A percentile compares a stretch with the other conserved stretches of the same genome.
These are phyloP conservation scores for Agapanthus africanus DNA, from an alignment of 106 monocot species.

Conservation along the genomic window DNA sequence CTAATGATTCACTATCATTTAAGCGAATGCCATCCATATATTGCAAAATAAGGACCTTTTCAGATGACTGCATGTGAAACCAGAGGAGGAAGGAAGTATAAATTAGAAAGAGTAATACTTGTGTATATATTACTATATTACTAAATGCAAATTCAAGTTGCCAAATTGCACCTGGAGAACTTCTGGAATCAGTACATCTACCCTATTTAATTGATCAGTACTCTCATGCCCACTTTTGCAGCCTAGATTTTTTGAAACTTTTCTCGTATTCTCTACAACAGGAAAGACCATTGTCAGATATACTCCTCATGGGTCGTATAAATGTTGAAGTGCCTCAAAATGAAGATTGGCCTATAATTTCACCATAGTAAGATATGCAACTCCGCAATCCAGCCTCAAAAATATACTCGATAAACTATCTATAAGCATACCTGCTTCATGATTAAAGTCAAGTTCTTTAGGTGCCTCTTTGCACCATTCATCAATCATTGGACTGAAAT, in stretches of 20 bases:
- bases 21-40: conserved; percentile 97
- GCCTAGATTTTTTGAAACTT: conserved; percentile 66
- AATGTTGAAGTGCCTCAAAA: not conserved
- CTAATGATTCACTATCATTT: conserved; percentile 67
- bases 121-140: not conserved
- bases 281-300: conserved; percentile 5
- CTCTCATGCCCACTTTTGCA: conserved; percentile 22
- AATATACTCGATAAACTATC: not conserved
- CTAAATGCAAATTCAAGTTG: conserved; percentile 6
- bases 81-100: too few relatives aligned
- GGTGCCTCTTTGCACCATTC: conserved; percentile 99
- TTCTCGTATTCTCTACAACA: conserved; percentile 46
- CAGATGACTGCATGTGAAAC: conserved; percentile 60
- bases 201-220: conserved; percentile 18
- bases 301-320: too few relatives aligned
- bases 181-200: conserved; percentile 89
- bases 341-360: not conserved
- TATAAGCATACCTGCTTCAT: conserved; percentile 66
- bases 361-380: not conserved
- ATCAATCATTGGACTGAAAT: conserved; percentile 90
- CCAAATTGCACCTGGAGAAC: conserved; percentile 67
- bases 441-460: conserved; percentile 94
- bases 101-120: not conserved
- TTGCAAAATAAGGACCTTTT: conserved; percentile 83
- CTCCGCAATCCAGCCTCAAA: not conserved